A percentile compares a stretch with the other conserved stretches of the same genome.
These are phyloP conservation scores for Colletotrichum melonis DNA, from an alignment of 2,329 filamentous ascomycete species.

Conservation along the genomic window DNA sequence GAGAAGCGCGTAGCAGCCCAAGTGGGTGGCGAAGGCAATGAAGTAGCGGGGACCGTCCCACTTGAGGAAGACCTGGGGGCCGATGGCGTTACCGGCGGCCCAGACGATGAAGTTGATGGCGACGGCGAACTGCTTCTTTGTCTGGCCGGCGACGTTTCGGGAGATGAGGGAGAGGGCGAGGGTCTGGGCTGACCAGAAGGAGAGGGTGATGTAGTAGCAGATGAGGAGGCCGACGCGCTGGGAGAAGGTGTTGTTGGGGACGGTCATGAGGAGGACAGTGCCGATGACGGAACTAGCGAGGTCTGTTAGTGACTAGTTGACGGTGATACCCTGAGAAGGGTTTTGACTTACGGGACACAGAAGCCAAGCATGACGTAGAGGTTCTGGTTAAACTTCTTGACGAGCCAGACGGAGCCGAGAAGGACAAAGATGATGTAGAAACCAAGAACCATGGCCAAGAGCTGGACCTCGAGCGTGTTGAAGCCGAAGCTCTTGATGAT, in stretches of 20 bases:
- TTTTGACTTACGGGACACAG: slow-evolving; percentile 69
- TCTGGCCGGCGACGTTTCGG: slow-evolving; percentile 78
- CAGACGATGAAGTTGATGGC: slow-evolving; percentile 78
- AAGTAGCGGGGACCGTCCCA: slow-evolving; percentile 74
- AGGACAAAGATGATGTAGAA: slow-evolving; percentile 79
- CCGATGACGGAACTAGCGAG: slow-evolving; percentile 72
- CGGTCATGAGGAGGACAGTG: slow-evolving; percentile 78
- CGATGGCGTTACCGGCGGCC: slow-evolving; percentile 75
- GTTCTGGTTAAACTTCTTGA: slow-evolving; percentile 77
- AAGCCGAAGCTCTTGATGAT: slow-evolving; percentile 80
- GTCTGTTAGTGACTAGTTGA: not conserved
- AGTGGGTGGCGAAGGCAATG: slow-evolving; percentile 75
- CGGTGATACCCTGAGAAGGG: not conserved
- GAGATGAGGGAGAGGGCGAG: slow-evolving; percentile 75
- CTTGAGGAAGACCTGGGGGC: slow-evolving; percentile 72
- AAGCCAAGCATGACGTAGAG: slow-evolving; percentile 73
- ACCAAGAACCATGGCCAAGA: slow-evolving; percentile 80
- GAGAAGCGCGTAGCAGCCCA: slow-evolving; percentile 74
- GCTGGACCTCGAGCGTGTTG: slow-evolving; percentile 73
- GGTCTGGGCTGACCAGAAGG: slow-evolving; percentile 81
- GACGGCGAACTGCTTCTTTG: slow-evolving; percentile 77
- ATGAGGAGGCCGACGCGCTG: slow-evolving; percentile 76
- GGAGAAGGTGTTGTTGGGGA: slow-evolving; percentile 66
- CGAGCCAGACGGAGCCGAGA: slow-evolving; percentile 73
- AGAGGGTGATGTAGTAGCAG: slow-evolving; percentile 80